These are phyloP conservation scores for Diaporthe humulicola DNA, from an alignment of 2,329 filamentous ascomycete species.

Conservation along the genomic window DNA sequence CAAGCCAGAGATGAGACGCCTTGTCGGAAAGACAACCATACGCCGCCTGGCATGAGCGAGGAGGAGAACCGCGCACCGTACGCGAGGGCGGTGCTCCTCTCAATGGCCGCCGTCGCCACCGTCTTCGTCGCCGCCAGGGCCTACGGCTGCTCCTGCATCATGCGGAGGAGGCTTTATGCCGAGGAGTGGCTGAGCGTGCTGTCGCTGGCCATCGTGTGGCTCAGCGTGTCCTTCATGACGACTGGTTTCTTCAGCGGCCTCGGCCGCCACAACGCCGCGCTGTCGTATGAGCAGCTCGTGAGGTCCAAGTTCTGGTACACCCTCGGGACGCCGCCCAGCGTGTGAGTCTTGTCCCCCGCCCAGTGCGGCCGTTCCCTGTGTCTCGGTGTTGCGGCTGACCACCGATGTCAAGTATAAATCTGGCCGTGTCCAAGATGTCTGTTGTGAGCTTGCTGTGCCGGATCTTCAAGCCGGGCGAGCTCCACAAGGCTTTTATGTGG, in stretches of 20 bases:
- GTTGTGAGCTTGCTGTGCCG: conserved; percentile 13
- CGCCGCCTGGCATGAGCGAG: conserved; percentile 19
- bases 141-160: conserved; percentile 9
- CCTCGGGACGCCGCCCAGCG: neutral
- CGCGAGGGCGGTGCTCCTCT: neutral
- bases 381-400: neutral
- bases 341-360: neutral
- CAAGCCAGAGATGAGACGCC: neutral
- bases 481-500: conserved; percentile 21
- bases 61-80: conserved; percentile 3
- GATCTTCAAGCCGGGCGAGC: conserved; percentile 13
- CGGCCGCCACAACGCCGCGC: neutral
- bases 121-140: conserved; percentile 18
- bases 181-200: conserved; percentile 25
- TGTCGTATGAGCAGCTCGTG: conserved; percentile 6
- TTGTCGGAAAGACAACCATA: neutral
- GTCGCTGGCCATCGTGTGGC: conserved; percentile 10
- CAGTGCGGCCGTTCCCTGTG: too few species aligned
- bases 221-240: conserved; percentile 9
- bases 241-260: neutral
- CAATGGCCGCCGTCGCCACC: neutral
- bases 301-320: conserved; percentile 8
- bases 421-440: conserved; percentile 25
- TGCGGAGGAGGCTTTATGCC: conserved; percentile 14
- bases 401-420: neutral